These are phyloP conservation scores for Candida sanyaensis DNA, from an alignment of 1,139 yeast species.

Conservation along the genomic window DNA sequence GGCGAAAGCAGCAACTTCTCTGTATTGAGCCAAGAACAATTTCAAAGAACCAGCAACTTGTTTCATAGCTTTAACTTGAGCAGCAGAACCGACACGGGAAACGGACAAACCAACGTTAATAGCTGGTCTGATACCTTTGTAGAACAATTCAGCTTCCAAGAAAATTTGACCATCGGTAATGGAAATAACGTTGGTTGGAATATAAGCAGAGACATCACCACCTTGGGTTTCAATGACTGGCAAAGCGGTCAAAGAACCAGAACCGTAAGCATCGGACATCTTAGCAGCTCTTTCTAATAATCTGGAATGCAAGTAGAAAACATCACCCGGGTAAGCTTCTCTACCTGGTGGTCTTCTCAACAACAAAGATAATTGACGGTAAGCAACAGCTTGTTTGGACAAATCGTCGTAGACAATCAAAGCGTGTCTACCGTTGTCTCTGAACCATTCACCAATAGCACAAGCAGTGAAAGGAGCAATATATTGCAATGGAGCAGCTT, in stretches of 20 bases:
- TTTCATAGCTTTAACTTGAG: conserved; percentile 99
- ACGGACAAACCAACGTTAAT: conserved; percentile 99
- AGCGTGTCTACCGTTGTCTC: conserved; percentile 99
- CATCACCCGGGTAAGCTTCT: conserved; percentile 98
- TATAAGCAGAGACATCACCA: conserved; percentile 98
- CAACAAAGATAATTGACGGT: conserved; percentile 98
- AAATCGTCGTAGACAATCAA: conserved; percentile 96
- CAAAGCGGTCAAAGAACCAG: conserved; percentile 94
- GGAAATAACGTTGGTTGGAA: conserved; percentile 96
- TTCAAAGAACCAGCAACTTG: conserved; percentile 99
- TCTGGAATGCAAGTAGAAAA: conserved; percentile 95
- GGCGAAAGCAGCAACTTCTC: conserved; percentile 99
- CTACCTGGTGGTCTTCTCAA: conserved; percentile 98
- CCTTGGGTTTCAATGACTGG: conserved; percentile 98
- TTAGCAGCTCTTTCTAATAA: conserved; percentile 97
- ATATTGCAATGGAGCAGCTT: conserved; percentile 99
- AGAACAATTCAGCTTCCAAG: conserved; percentile 99
- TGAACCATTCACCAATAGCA: conserved; percentile 99
- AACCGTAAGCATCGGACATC: conserved; percentile 88
- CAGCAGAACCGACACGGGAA: conserved; percentile 99
- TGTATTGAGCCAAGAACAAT: conserved; percentile 99
- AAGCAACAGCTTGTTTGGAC: conserved; percentile 99
- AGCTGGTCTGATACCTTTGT: conserved; percentile 99
- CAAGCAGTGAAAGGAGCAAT: conserved; percentile 99
- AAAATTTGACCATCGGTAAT: conserved; percentile 97